Evolutionary conservation across 306 rosid species (phyloP).

Genomic region (Crataegus laevigata): DNA sequence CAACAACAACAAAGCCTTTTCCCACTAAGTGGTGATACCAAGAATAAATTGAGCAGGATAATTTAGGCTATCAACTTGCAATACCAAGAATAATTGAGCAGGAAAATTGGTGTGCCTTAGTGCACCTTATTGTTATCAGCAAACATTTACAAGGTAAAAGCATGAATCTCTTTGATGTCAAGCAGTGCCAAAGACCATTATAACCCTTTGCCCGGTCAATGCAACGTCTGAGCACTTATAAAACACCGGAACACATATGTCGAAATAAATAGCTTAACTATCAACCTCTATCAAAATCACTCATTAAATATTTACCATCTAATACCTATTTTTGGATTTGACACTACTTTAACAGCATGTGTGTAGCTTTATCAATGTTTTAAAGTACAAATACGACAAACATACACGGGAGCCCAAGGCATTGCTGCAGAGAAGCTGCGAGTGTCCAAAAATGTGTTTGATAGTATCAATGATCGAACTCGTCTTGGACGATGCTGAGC

Average conservation of each 20-base stretch:
- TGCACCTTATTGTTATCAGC: neutral
- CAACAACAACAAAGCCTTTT: too few species aligned
- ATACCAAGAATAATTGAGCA: neutral
- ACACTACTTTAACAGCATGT: neutral
- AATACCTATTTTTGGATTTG: neutral
- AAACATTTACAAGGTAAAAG: neutral
- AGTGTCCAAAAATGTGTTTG: conserved; percentile 88
- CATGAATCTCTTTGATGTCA: neutral
- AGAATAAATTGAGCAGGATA: too few species aligned
- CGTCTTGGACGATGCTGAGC: conserved; percentile 97
- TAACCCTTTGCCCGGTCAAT: neutral
- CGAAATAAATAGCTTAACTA: neutral
- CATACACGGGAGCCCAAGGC: conserved; percentile 98
- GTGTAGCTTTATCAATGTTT: neutral
- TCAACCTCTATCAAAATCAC: neutral
- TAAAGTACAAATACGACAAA: conserved; percentile 21
- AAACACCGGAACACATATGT: neutral
- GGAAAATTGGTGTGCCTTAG: neutral
- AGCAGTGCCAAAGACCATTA: neutral
- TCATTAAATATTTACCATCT: neutral
- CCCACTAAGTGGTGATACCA: too few species aligned
- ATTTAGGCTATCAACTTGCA: neutral
- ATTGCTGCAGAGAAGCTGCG: conserved; percentile 76
- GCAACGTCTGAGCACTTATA: neutral
- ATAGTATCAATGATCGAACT: conserved; percentile 79